Percentiles rank a stretch among this genome's conserved stretches.
phyloP scores from a whole-genome alignment of 495 filamentous ascomycete genomes.

The Parmelia sp. region DNA sequence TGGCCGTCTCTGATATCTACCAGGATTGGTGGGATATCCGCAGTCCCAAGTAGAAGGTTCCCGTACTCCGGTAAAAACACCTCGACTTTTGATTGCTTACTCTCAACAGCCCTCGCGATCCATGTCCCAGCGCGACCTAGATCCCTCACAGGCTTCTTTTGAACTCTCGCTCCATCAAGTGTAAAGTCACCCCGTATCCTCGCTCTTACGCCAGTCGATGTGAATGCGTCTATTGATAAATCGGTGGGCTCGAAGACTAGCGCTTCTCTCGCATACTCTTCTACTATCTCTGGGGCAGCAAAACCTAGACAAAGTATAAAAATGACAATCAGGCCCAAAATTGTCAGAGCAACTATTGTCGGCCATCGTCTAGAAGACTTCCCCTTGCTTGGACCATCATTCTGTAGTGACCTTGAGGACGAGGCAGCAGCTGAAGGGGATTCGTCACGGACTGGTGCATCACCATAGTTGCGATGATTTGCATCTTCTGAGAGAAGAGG shows the following conservation, averaged over 20 bases:
- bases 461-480: constrained; percentile 45
- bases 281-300: constrained; percentile 68
- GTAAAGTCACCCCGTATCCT: constrained; percentile 73
- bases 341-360: constrained; percentile 46
- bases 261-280: constrained; percentile 80
- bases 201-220: constrained; percentile 63
- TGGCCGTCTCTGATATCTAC: constrained; percentile 71
- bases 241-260: constrained; percentile 71
- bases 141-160: constrained; percentile 60
- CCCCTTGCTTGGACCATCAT: constrained; percentile 26
- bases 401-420: constrained; percentile 27
- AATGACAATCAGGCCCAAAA: constrained; percentile 45
- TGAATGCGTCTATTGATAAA: constrained; percentile 78
- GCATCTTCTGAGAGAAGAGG: constrained; percentile 22
- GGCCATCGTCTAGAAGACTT: constrained; percentile 46
- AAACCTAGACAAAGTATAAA: constrained; percentile 59
- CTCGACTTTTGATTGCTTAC: constrained; percentile 58
- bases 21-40: constrained; percentile 62
- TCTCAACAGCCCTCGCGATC: constrained; percentile 69
- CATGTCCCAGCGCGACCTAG: constrained; percentile 75
- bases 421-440: constrained; percentile 24
- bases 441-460: constrained; percentile 39
- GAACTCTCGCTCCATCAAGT: constrained; percentile 69
- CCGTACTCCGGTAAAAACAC: constrained; percentile 82
- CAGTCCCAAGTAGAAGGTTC: constrained; percentile 69